Percentiles rank a stretch among this genome's conserved stretches.
Conservation (phyloP, 495 filamentous ascomycete genomes). For the Alectoria sarmentosa region DNA sequence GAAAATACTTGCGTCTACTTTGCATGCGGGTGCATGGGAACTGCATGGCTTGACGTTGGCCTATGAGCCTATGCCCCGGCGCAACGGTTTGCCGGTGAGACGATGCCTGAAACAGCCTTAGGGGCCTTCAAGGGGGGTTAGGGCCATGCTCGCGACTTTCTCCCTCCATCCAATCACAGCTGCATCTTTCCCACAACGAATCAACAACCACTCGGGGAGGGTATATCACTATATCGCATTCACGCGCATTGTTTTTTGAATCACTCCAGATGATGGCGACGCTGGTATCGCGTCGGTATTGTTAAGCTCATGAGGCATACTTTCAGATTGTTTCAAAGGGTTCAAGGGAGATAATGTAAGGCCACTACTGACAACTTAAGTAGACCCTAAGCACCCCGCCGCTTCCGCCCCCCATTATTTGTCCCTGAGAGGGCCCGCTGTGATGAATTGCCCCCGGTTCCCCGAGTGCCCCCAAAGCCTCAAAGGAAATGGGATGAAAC, state of each 20-base stretch:
- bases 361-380: not conserved
- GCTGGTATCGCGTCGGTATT: not conserved
- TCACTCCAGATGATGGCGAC: too few species aligned
- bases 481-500: constrained; percentile 11
- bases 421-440: not conserved
- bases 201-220: too few species aligned
- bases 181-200: not conserved
- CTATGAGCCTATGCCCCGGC: not conserved
- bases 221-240: too few species aligned
- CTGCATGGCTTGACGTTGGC: not conserved
- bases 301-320: not conserved
- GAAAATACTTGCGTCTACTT: not conserved
- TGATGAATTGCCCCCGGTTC: not conserved
- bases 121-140: not conserved
- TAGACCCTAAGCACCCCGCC: not conserved
- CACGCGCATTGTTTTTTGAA: too few species aligned
- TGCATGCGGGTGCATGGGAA: not conserved
- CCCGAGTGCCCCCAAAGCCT: not conserved
- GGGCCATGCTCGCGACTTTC: not conserved
- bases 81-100: not conserved
- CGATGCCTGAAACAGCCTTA: constrained; percentile 1
- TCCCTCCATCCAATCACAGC: not conserved
- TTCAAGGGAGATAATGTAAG: too few species aligned
- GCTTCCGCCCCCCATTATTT: not conserved
- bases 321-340: not conserved